Conservation (phyloP, 306 rosid genomes). For the Trifolium dubium region DNA sequence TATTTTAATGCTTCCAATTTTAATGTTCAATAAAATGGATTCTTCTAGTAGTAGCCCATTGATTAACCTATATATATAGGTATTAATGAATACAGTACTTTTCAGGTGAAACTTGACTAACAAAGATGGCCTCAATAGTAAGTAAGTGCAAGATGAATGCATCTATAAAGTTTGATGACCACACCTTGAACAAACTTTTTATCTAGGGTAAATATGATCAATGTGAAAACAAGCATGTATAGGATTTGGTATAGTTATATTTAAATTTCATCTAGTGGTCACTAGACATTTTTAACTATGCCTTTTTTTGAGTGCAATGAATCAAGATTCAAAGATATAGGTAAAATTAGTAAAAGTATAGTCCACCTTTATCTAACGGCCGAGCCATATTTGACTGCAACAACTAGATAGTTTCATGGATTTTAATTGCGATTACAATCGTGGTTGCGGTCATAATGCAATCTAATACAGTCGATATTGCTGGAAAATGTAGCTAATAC, state of each 20-base stretch:
- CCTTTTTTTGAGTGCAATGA: too few species aligned
- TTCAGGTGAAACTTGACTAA: slow-evolving; percentile 64
- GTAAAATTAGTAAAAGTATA: neutral
- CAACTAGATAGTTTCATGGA: neutral
- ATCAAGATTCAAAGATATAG: too few species aligned
- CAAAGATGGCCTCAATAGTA: slow-evolving; percentile 60
- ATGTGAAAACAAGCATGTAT: slow-evolving; percentile 43
- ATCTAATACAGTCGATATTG: too few species aligned
- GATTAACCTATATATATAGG: slow-evolving; percentile 41
- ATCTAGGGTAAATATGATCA: slow-evolving; percentile 40
- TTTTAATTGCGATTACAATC: too few species aligned
- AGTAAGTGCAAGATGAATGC: slow-evolving; percentile 41
- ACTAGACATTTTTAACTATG: too few species aligned
- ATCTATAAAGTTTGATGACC: slow-evolving; percentile 39
- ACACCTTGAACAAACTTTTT: slow-evolving; percentile 47
- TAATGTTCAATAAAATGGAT: slow-evolving; percentile 43
- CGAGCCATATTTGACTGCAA: neutral
- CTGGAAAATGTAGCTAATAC: too few species aligned
- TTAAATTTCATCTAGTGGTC: too few species aligned
- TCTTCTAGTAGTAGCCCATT: slow-evolving; percentile 42
- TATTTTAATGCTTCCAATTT: slow-evolving; percentile 20
- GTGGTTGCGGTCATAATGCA: neutral
- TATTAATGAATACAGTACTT: slow-evolving; percentile 50
- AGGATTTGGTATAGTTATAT: slow-evolving; percentile 1
- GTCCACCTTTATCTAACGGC: neutral